Base-by-base conservation (phyloP, 768 basidiomycete species). In the Mycena belliarum region DNA sequence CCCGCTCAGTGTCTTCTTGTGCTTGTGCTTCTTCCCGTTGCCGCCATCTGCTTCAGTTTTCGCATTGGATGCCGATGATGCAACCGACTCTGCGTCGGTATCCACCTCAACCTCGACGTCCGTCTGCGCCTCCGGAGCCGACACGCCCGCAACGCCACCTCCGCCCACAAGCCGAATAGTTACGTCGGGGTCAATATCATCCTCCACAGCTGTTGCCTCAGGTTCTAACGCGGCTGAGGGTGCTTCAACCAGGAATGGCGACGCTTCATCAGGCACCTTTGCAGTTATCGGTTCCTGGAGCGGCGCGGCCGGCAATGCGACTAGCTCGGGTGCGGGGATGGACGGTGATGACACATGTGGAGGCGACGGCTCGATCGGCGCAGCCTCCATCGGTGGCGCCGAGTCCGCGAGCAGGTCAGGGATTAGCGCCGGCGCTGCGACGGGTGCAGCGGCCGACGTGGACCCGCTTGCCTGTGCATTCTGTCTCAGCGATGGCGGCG, bases 101-200 rank as follows among this genome's bases (percentile, higher is more conserved):
- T n/a, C n/a, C n/a, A n/a, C n/a, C 25, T 72, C 73, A 48, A 58
- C 63, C 32, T 60, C 70, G 32, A 67, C 68, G 45, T 76, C 77
- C 23, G 71, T 63, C 26, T 68, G 72, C 18, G 67, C 72, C 18
- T 75, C 70, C 4, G 14, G 9, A 15, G 37, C 7, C 28, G 69
- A 69, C 18, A 68, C 57, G 21, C 83, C 83, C 28, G 73, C 67
- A 23, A 74, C 70, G 18, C 82, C 82, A 20, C 80, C 80, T 2
- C 78, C 81, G 20, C 84, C 86, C n/a, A 88, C 79, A 15, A 88
- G 68, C 42, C 83, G 81, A 49, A 88, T 77, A 14, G 82, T 84
- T 12, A 76, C 72, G 44, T 77, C 76, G 20, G 75, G 66, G 21
- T 61, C 44, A 18, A 59, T 61, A 16, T 66, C 61, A 23, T 55